Evolutionary conservation across 2,329 filamentous ascomycete genomes (phyloP), one percentile per base, ranked within the genome.

Genomic region (Epichloe sibirici): DNA sequence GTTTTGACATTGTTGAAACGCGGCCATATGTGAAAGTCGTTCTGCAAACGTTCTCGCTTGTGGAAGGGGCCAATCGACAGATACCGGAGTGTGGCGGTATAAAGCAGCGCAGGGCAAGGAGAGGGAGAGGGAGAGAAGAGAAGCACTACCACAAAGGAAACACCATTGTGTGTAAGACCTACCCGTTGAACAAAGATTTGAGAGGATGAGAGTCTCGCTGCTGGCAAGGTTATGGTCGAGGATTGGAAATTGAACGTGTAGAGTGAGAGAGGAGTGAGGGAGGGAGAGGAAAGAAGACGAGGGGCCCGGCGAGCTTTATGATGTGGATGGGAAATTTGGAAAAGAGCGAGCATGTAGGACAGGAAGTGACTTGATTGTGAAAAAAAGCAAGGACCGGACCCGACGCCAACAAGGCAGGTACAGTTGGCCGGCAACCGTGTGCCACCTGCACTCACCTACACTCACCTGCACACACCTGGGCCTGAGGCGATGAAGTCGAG

Each of bases 341-440:
- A 34, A 23, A 25, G 17, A 38, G 28, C 39, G 39, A 44, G 31
- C 39, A 37, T n/a, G 48, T 21, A 49, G 8, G n/a, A 42, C 37
- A 9, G 39, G 17, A 48, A 48, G 38, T 42, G 39, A 37, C 21
- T 39, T 12, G 23, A 38, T 17, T n/a, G 53, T 54, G 53, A 45
- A 51, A 21, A 21, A 49, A 51, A 48, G 47, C 47, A 51, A 51
- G 40, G n/a, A 54, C 49, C 48, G 45, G 42, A 5, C 39, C 39
- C n/a, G 25, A 38, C 34, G 31, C 8, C 31, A 48, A 43, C 42
- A 31, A 43, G 53, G 51, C 46, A 55, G 50, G 53, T 39, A 47
- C 49, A 49, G 50, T 34, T 39, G 53, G 23, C 49, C 51, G 40
- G 53, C 50, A 46, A 44, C 40, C 39, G 49, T 42, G 53, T 55